phyloP scores from a whole-genome alignment of 345 rosid species.

The Camelina sativa region DNA sequence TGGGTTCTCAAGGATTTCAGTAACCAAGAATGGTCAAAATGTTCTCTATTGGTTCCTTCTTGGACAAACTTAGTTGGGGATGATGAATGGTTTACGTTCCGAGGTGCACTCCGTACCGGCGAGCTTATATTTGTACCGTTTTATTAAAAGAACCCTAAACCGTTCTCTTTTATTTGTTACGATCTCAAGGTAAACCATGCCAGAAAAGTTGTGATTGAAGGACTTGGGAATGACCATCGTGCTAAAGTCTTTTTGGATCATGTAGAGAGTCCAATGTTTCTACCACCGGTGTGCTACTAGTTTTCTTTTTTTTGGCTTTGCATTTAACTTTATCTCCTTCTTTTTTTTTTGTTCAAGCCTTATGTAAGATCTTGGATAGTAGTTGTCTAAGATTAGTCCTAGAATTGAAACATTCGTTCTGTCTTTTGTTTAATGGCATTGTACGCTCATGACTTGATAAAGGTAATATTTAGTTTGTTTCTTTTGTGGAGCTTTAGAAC shows the following conservation, averaged over 20 bases:
- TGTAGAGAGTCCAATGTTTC: background rate
- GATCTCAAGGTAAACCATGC: background rate
- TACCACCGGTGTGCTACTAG: background rate
- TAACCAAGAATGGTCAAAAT: conserved; percentile 15
- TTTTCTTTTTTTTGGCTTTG: background rate
- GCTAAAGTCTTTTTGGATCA: background rate
- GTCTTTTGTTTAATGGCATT: background rate
- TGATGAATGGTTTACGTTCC: background rate
- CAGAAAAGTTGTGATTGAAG: background rate
- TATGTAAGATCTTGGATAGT: background rate
- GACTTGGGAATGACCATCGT: background rate
- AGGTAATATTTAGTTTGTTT: background rate
- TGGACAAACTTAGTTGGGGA: background rate
- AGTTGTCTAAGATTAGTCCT: background rate
- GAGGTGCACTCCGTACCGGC: background rate
- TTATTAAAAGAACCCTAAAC: background rate
- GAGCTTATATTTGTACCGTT: background rate
- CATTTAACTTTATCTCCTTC: background rate
- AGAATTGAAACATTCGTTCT: too few species aligned
- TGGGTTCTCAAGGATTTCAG: background rate
- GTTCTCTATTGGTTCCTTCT: background rate
- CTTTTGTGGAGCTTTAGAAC: background rate
- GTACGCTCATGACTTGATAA: background rate
- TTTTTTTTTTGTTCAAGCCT: background rate
- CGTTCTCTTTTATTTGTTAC: background rate